These are phyloP conservation scores for Solioccasus polychromus DNA, from an alignment of 768 basidiomycete species.

Conservation along the genomic window DNA sequence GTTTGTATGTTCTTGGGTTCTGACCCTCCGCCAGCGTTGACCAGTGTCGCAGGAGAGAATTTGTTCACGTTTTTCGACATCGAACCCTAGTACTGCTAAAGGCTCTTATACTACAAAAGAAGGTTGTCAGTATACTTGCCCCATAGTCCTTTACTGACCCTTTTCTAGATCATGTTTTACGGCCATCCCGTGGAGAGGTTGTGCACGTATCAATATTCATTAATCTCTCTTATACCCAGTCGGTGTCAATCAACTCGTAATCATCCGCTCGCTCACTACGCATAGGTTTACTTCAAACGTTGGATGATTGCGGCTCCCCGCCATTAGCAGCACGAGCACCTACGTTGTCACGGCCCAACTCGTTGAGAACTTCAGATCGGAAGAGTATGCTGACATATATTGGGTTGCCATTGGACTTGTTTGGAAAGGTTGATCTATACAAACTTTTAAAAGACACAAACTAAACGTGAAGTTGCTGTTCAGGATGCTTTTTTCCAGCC, in stretches of 20 bases:
- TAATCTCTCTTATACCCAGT: slow-evolving; percentile 93
- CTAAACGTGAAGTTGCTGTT: slow-evolving; percentile 5
- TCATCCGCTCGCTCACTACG: slow-evolving; percentile 4
- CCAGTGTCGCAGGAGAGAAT: slow-evolving; percentile 62
- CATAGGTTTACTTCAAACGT: slow-evolving; percentile 77
- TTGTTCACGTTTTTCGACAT: slow-evolving; percentile 92
- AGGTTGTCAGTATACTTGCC: slow-evolving; percentile 46
- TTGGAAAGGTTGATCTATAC: slow-evolving; percentile 64
- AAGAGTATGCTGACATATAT: slow-evolving; percentile 89
- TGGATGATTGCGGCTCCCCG: slow-evolving; percentile 92
- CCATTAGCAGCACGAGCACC: slow-evolving; percentile 61
- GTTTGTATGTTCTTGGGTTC: slow-evolving; percentile 45
- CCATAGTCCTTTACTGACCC: slow-evolving; percentile 8
- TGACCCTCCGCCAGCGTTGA: neutral
- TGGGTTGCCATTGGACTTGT: slow-evolving; percentile 92
- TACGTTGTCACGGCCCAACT: slow-evolving; percentile 69
- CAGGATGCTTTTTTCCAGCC: slow-evolving; percentile 97
- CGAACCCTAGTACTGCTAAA: slow-evolving; percentile 92
- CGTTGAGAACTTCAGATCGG: slow-evolving; percentile 82
- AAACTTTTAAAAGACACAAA: neutral
- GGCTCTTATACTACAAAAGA: slow-evolving; percentile 88
- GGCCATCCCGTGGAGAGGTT: slow-evolving; percentile 95
- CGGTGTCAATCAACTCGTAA: neutral
- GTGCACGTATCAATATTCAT: slow-evolving; percentile 96
- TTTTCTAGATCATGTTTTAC: slow-evolving; percentile 84